Base-by-base conservation (phyloP, 441 rosid species). In the Macaranga tanarius region DNA sequence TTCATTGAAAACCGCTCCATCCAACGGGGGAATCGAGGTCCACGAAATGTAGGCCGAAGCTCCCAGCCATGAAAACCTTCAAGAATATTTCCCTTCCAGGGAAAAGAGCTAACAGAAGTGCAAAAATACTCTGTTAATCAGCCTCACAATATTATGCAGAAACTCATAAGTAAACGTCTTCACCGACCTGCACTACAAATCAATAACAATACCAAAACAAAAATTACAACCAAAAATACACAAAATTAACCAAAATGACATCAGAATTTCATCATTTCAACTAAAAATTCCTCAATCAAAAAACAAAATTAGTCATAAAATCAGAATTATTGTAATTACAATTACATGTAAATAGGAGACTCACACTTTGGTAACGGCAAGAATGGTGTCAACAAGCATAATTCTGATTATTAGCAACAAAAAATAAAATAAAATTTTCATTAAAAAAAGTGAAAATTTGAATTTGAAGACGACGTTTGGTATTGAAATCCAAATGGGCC, bases 1-100 rank as follows among this genome's bases (percentile, higher is more conserved):
- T n/a, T n/a, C n/a, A n/a, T n/a, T n/a, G n/a, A n/a, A n/a, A n/a
- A 94, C 97, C 87, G 84, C 65, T 89, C 95, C 99, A 95, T 95
- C 97, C 97, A 95, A 1, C 87, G 84, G 5, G 98, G 99, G 47
- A 95, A 84, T 31, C 96, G 88, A 71, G 99, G 98, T 50, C 92
- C 99, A 62, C 92, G 91, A 52, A 95, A 81, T 28, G 92, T 81
- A 56, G 99, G 99, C 85, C 95, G 80, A 60, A 95, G 95, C 85
- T 95, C 99, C 99, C 98, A 92, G 20, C 97, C 98, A 51, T 91
- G 90, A 75, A 90, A 78, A 48, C 98, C 97, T 85, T 95, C 98
- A 64, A 95, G 92, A 74, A 84, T 82, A 79, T 77, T 81, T 50
- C 91, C 82, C 91, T 91, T 40, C 96, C 97, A 0, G 96, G 97